Evolutionary conservation across 306 rosid genomes (phyloP).

Genomic region (Quillaja saponaria): DNA sequence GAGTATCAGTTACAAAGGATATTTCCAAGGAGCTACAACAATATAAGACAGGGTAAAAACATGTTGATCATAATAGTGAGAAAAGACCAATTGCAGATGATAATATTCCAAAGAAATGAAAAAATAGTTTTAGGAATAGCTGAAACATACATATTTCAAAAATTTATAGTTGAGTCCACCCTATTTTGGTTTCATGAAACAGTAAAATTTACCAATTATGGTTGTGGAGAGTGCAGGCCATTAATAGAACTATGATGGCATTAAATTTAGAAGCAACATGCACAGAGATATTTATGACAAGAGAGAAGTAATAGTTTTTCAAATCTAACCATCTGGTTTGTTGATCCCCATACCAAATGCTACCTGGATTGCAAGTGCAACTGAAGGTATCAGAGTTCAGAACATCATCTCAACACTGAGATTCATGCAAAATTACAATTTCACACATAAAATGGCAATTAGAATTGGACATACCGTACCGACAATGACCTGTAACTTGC

Average conservation of each 20-base stretch:
- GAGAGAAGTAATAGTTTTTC: not conserved
- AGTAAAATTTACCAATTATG: constrained; percentile 24
- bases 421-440: constrained; percentile 21
- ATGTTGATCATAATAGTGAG: no score
- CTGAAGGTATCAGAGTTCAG: constrained; percentile 4
- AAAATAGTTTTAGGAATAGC: no score
- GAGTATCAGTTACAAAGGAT: no score
- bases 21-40: no score
- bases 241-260: not conserved
- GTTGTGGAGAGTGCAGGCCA: constrained; percentile 2
- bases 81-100: no score
- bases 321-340: constrained; percentile 93
- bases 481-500: constrained; percentile 80
- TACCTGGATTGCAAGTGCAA: constrained; percentile 60
- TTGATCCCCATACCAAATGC: constrained; percentile 99
- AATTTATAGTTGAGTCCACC: constrained; percentile 19
- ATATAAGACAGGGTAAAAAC: no score
- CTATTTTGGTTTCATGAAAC: constrained; percentile 13
- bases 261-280: constrained; percentile 7
- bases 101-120: no score
- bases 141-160: no score
- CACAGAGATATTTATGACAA: constrained; percentile 16
- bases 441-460: constrained; percentile 15
- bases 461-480: constrained; percentile 70
- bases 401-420: not conserved